Evolutionary conservation across 768 basidiomycete species (phyloP), one percentile per base, ranked within the genome.

Genomic region (Mycena amicta): DNA sequence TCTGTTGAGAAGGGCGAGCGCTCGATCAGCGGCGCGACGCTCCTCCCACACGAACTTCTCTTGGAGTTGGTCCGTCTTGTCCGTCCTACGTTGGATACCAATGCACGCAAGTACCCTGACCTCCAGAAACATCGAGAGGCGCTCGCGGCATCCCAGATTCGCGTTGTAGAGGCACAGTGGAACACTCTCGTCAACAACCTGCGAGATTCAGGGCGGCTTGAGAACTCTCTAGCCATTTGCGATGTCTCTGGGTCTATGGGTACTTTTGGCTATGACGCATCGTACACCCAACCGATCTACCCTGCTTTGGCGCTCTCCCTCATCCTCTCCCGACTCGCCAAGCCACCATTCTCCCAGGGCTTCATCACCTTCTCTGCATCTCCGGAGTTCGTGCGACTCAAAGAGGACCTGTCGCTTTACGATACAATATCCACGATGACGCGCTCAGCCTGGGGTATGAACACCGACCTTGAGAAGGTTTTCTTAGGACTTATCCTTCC

Each of bases 191-290:
- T 90, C 30, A 70, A 75, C 18, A 75, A 75, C 4, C 71, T 89
- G 4, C 76, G 76, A n/a, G 81, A 83, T 28, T 72, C 79, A 0
- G 85, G 87, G 1, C 68, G 71, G n/a, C 64, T 92, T 37, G 81
- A 86, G 1, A 88, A 85, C 60, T 77, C 80, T 11, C 66, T 92
- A 25, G 89, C 89, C 0, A 65, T 90, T 26, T 90, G 87, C 69
- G 90, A 91, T 65, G 88, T 90, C 18, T 89, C 87, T 0, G 88
- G 86, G 0, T 88, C 86, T 8, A 91, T 90, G 90, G 87, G 85
- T 1, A 23, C 13, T 13, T 25, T 80, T 3, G 1, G 25, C 6
- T 23, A 23, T 37, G 12, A 55, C 20, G 30, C 45, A 27, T 56
- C 53, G 1, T 1, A 63, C 20, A 62, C 72, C 22, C 2, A 59